phyloP scores from a whole-genome alignment of 2,329 filamentous ascomycete species.

The Sphaerostilbella broomeana region DNA sequence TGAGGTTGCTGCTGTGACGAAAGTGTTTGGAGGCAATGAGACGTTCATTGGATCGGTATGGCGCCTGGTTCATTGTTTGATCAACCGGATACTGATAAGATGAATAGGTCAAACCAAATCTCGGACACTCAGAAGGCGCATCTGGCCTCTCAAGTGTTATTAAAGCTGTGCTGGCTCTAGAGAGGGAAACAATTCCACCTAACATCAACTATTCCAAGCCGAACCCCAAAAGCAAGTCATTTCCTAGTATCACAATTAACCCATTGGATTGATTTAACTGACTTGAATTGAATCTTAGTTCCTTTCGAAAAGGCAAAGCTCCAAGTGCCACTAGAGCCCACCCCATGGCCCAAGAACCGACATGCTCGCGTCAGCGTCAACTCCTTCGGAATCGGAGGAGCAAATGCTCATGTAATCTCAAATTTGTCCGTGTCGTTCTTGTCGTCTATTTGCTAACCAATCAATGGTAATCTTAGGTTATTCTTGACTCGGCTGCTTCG shows the following conservation, averaged over 20 bases:
- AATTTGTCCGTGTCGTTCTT: too few relatives aligned
- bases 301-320: too few relatives aligned
- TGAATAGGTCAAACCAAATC: slow-evolving; percentile 33
- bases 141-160: slow-evolving; percentile 37
- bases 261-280: too few relatives aligned
- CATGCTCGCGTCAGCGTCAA: slow-evolving; percentile 24
- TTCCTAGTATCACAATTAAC: too few relatives aligned
- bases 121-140: slow-evolving; percentile 40
- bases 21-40: slow-evolving; percentile 22
- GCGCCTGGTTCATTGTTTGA: too few relatives aligned
- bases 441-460: not conserved
- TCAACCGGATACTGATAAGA: too few relatives aligned
- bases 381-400: slow-evolving; percentile 31
- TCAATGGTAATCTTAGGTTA: too few relatives aligned
- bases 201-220: slow-evolving; percentile 31
- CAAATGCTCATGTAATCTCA: slow-evolving; percentile 29
- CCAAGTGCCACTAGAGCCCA: slow-evolving; percentile 25
- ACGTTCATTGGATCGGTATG: slow-evolving; percentile 25
- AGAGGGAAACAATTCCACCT: slow-evolving; percentile 33
- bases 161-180: slow-evolving; percentile 36
- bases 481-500: not conserved
- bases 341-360: slow-evolving; percentile 30
- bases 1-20: slow-evolving; percentile 29
- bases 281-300: too few relatives aligned
- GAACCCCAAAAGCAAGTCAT: slow-evolving; percentile 32